Percentiles rank a stretch among this genome's conserved stretches.
Conservation (phyloP, 1,284 basidiomycete species). For the Rhizoctonia solani region DNA sequence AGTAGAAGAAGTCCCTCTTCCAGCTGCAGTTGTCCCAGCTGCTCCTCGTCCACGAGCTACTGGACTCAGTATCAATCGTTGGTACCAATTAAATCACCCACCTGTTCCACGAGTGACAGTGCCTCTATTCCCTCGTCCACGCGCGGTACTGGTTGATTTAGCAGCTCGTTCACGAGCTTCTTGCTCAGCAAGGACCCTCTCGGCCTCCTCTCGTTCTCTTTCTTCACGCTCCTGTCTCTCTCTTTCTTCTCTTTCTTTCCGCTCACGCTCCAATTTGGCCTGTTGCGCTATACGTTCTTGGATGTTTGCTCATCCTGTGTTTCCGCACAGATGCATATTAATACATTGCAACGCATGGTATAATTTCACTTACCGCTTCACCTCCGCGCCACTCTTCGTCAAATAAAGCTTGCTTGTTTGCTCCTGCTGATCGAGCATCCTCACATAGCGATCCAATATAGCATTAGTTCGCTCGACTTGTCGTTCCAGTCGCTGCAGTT, state of each 20-base stretch:
- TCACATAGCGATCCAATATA: constrained; percentile 40
- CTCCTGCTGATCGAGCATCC: constrained; percentile 39
- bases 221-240: constrained; percentile 25
- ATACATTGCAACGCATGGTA: neutral
- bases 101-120: constrained; percentile 2
- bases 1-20: constrained; percentile 7
- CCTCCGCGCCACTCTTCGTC: constrained; percentile 40
- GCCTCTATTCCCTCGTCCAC: constrained; percentile 16
- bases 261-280: constrained; percentile 22
- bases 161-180: constrained; percentile 25
- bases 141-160: neutral
- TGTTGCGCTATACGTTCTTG: constrained; percentile 32
- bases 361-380: constrained; percentile 36
- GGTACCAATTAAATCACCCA: neutral
- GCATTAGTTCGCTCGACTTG: constrained; percentile 40
- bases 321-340: neutral
- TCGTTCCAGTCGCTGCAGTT: constrained; percentile 34
- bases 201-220: constrained; percentile 28
- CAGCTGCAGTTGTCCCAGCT: constrained; percentile 1
- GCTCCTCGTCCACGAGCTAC: constrained; percentile 20
- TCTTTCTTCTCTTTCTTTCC: constrained; percentile 29
- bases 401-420: constrained; percentile 39
- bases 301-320: constrained; percentile 32
- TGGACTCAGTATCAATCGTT: neutral
- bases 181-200: constrained; percentile 27